Percentiles rank a stretch among this genome's conserved stretches.
These are phyloP conservation scores for Syzygium malaccense DNA, from an alignment of 441 rosid species.

Conservation along the genomic window DNA sequence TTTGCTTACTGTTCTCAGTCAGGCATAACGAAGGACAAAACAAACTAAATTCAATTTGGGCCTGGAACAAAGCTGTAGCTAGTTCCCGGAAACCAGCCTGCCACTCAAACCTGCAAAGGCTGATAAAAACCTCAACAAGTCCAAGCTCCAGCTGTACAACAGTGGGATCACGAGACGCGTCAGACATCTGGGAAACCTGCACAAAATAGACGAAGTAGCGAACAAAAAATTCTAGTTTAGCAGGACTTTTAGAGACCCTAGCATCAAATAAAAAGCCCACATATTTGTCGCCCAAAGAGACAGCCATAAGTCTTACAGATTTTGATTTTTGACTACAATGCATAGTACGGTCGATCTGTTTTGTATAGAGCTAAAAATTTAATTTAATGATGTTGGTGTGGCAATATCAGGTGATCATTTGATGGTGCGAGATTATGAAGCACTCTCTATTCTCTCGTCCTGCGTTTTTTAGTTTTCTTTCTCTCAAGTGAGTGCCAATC, in stretches of 20 bases:
- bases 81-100: slow-evolving; percentile 85
- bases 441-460: not conserved
- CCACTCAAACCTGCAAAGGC: slow-evolving; percentile 92
- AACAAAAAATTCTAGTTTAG: not conserved
- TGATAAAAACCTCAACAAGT: slow-evolving; percentile 77
- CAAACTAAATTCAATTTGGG: slow-evolving; percentile 81
- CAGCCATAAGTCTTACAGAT: not conserved
- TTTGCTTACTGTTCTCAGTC: slow-evolving; percentile 66
- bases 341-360: not conserved
- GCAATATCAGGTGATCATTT: not conserved
- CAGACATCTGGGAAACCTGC: slow-evolving; percentile 52
- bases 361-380: not conserved
- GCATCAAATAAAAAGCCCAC: not conserved
- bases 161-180: slow-evolving; percentile 35
- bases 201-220: not conserved
- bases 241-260: not conserved
- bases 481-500: not conserved
- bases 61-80: slow-evolving; percentile 88
- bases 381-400: not conserved
- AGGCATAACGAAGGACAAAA: slow-evolving; percentile 74
- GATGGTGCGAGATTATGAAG: not conserved
- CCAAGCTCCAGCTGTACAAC: slow-evolving; percentile 61
- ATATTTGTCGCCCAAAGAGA: not conserved
- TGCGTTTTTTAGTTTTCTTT: not conserved
- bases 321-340: not conserved